Evolutionary conservation across 306 rosid species (phyloP), one percentile per base, ranked within the genome.

Genomic region (Fragaria nilgerrensis): DNA sequence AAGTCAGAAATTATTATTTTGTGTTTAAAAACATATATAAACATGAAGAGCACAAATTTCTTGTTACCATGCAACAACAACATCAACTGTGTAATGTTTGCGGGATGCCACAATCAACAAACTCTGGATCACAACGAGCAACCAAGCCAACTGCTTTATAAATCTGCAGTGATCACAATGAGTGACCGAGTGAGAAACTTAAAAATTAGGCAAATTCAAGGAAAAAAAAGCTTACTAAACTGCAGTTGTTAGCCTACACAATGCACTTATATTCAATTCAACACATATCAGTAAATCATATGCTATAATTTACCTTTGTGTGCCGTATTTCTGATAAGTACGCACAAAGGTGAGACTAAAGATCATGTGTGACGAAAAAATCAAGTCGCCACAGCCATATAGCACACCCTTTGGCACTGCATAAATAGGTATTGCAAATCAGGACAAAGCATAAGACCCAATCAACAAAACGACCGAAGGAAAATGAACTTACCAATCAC

Each of bases 301-400:
- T 73, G 52, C 62, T 36, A 37, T 6, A 53, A 3, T 55, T 76
- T 83, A 94, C 97, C 99, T 92, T 74, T 87, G 84, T 25, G 88
- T 73, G 53, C 99, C 99, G 23, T 92, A 91, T 84, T 92, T 92
- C 83, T 92, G 96, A 85, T 96, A 96, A 1, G 98, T 91, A 22
- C 84, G 94, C 77, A 96, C 97, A 68, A 91, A 96, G 64, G 87
- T 88, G 39, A 96, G 93, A 79, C 91, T 89, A 73, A 96, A 96
- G 80, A 96, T 96, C 98, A 93, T 96, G 84, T 96, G 99, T 25
- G 99, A 96, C 68, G 99, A 96, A 85, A 96, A 96, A 55, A 96
- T 96, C 88, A 96, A 88, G 82, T 96, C 99, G 67, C 99, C 99
- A 77, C 99, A 96, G 73, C 99, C 99, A 79, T 91, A 96, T 61